Evolutionary conservation across 768 basidiomycete species (phyloP), one percentile per base, ranked within the genome.

Genomic region (Lactifluus volemus): DNA sequence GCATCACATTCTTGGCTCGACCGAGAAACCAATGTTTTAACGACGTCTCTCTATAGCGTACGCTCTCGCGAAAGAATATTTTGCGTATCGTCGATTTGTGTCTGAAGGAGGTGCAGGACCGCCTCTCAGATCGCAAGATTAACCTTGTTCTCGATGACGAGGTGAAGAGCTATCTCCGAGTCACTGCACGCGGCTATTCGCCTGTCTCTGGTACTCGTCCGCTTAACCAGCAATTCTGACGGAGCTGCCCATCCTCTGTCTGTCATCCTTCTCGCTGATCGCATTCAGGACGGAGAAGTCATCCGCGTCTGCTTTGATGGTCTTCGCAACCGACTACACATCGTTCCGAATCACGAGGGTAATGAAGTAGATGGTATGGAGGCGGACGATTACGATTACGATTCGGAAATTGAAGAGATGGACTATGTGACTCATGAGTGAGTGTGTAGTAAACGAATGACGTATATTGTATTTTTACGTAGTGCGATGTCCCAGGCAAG

Each of bases 151-250:
- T 98, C 41, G 87, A 93, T 70, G 73, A 79, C n/a, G 83, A 78
- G 32, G 85, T 88, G 65, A 91, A 89, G 73, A 77, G 81, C 57
- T 92, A 85, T 69, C 81, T 94, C 25, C 25, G 25, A 25, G 25
- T 25, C 34, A 80, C 80, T 63, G 85, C 86, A 19, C 77, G 84
- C 51, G 91, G 89, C 0, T 93, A 91, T 73, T 88, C 88, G 50
- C 77, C 92, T 1, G 75, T 78, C 19, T 97, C 96, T 69, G 94
- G 96, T 65, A 95, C 95, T 58, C 84, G 96, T 45, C 97, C 96
- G 1, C 80, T 98, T 64, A 91, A 92, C 70, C 83, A 38, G 82
- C 89, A 4, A 95, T 99, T 66, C 95, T 97, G 74, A 86, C 81
- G 67, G 92, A 98, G 68, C 79, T 99, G 39, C 79, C 98, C 68